Conservation (phyloP, 176 grass and related monocot genomes). For the Leersia perrieri region DNA sequence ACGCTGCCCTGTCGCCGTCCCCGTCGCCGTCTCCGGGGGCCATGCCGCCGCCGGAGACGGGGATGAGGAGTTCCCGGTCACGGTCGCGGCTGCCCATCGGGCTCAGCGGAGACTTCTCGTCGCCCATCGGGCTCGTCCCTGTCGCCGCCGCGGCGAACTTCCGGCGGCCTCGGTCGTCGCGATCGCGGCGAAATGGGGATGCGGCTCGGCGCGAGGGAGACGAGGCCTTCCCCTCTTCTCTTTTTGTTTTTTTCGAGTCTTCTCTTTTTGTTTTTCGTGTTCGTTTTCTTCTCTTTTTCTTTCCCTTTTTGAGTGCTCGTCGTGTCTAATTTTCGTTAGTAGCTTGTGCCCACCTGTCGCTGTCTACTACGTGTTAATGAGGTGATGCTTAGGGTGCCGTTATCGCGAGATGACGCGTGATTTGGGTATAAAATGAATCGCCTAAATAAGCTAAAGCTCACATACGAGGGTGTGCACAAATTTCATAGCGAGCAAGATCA, state of each 20-base stretch:
- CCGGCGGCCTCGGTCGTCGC: slow-evolving; percentile 34
- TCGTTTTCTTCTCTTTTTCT: not conserved
- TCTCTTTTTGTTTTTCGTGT: not conserved
- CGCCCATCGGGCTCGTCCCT: slow-evolving; percentile 49
- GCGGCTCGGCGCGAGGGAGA: slow-evolving; percentile 14
- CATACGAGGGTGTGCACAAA: not conserved
- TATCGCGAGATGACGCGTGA: not conserved
- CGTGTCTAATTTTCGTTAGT: not conserved
- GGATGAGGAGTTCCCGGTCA: slow-evolving; percentile 86
- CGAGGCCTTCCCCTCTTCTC: not conserved
- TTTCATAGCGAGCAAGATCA: too few relatives aligned
- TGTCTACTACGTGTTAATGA: not conserved
- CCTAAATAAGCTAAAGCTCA: not conserved
- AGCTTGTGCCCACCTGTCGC: not conserved
- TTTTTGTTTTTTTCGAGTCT: not conserved
- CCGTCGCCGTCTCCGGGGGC: slow-evolving; percentile 31
- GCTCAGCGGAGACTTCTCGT: slow-evolving; percentile 63
- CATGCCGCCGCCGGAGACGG: slow-evolving; percentile 56
- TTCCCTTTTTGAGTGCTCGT: not conserved
- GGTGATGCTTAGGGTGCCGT: too few relatives aligned
- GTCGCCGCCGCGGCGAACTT: not conserved
- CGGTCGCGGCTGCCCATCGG: slow-evolving; percentile 66
- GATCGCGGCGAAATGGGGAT: slow-evolving; percentile 14
- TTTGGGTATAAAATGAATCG: not conserved
- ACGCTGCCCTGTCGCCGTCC: slow-evolving; percentile 41